Evolutionary conservation across 169 alveolate genomes (phyloP).

Genomic region (Cryptosporidium parvum): DNA sequence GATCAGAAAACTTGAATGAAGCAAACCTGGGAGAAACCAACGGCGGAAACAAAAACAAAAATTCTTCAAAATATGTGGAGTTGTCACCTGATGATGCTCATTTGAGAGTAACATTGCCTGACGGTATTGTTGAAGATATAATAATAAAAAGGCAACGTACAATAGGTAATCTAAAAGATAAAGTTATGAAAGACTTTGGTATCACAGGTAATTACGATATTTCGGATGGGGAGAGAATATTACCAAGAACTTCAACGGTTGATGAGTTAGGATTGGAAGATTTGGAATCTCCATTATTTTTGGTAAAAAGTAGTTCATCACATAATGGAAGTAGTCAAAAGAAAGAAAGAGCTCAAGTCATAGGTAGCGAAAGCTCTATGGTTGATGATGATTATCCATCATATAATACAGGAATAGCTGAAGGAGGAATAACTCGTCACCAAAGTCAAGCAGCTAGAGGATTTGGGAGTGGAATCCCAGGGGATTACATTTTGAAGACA

Average conservation of each 20-base stretch:
- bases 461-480: conserved; percentile 48
- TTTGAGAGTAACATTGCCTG: conserved; percentile 60
- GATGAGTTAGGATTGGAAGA: conserved; percentile 56
- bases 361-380: neutral
- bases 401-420: neutral
- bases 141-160: conserved; percentile 25
- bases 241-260: conserved; percentile 17
- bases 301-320: neutral
- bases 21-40: neutral
- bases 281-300: conserved; percentile 14
- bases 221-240: conserved; percentile 31
- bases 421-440: neutral
- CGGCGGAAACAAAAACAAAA: neutral
- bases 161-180: neutral
- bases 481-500: conserved; percentile 59
- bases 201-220: neutral
- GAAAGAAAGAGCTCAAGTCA: neutral
- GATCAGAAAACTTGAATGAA: neutral
- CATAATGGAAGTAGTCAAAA: neutral
- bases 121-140: conserved; percentile 41
- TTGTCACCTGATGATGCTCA: conserved; percentile 61
- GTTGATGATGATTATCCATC: neutral
- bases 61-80: conserved; percentile 13
- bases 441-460: neutral
- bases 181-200: conserved; percentile 27